Evolutionary conservation across 1,139 yeast genomes (phyloP).

Genomic region (Candida tropicalis): DNA sequence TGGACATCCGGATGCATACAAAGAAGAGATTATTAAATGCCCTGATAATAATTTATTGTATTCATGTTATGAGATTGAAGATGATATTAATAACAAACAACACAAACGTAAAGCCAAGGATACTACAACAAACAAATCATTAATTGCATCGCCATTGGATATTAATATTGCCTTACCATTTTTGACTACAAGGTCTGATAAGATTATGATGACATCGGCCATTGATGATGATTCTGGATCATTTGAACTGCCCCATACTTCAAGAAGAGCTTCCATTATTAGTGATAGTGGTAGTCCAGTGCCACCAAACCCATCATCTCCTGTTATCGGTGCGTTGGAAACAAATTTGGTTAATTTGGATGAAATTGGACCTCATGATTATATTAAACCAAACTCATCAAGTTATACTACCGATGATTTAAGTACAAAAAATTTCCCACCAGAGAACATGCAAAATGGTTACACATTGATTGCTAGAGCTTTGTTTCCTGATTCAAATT

Average conservation of each 20-base stretch:
- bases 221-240: conserved; percentile 22
- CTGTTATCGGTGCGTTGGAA: conserved; percentile 45
- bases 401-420: conserved; percentile 20
- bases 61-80: conserved; percentile 51
- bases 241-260: conserved; percentile 19
- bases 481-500: conserved; percentile 70
- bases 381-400: conserved; percentile 14
- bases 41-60: conserved; percentile 62
- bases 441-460: conserved; percentile 40
- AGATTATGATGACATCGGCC: conserved; percentile 28
- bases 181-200: conserved; percentile 44
- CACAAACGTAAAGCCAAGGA: conserved; percentile 18
- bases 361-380: conserved; percentile 19
- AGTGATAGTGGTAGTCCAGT: conserved; percentile 11
- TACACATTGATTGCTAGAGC: conserved; percentile 41
- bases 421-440: conserved; percentile 17
- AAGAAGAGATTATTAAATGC: conserved; percentile 63
- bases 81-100: conserved; percentile 12
- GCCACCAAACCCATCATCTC: conserved; percentile 32
- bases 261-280: conserved; percentile 29
- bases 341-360: conserved; percentile 39
- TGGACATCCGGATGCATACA: conserved; percentile 37
- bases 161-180: conserved; percentile 50
- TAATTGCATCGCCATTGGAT: conserved; percentile 50
- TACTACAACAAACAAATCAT: conserved; percentile 17